Evolutionary conservation across 2,329 filamentous ascomycete genomes (phyloP), one percentile per base, ranked within the genome.

Genomic region (Cordyceps javanica): DNA sequence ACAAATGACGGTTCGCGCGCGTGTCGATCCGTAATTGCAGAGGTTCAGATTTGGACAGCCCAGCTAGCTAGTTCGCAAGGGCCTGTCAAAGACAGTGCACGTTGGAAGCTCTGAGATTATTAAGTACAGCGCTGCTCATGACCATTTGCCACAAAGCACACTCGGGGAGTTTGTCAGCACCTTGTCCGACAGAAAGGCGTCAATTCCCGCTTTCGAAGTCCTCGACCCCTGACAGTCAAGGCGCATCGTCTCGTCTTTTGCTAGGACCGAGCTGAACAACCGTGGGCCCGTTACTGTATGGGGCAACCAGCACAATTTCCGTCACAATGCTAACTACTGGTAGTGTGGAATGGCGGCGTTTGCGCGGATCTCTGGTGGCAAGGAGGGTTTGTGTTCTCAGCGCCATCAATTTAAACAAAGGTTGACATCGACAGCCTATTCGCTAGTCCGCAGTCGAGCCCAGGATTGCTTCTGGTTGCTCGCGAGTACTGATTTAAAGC

Each of bases 1-100:
- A n/a, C 41, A 42, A 25, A 55, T n/a, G 53, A 48, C 53, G 48
- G n/a, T 54, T 36, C 32, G 5, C n/a, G n/a, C n/a, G n/a, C n/a
- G n/a, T n/a, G 38, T 36, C 21, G 25, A 21, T 44, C 44, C 23
- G 53, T 32, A 55, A 55, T 48, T 48, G n/a, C n/a, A n/a, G n/a
- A 46, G 32, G 25, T 46, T 55, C 42, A 55, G 41, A 48, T 34
- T 30, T 30, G 21, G 32, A 39, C 41, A 55, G 16, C 32, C 28
- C 41, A 28, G 28, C 14, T 21, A 19, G 14, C 23, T 28, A 19
- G 9, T 14, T 9, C 11, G 36, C 36, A 2, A 25, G 11, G 19
- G 5, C 28, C 30, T 21, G 23, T n/a, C n/a, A 19, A 14, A 36
- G 39, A 16, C 9, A 16, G 25, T 39, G 16, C 34, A 41, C 32